These are phyloP conservation scores for Barnettozyma sp. DNA, from an alignment of 805 yeast genomes.

Conservation along the genomic window DNA sequence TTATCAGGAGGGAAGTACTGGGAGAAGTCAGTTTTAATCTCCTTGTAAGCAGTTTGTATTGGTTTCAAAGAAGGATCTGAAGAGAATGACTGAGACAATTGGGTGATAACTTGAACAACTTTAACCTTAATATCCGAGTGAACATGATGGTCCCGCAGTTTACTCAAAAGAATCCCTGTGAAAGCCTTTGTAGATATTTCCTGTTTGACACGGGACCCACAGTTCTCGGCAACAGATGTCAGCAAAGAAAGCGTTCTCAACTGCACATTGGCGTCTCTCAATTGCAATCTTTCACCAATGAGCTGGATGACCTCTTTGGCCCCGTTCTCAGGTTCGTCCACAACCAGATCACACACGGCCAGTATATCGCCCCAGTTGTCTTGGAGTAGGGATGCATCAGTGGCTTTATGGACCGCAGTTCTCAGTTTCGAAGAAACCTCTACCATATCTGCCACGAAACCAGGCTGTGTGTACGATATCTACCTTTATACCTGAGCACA, in stretches of 20 bases:
- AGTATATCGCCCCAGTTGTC: constrained; percentile 66
- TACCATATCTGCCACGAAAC: too few species aligned
- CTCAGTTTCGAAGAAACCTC: not conserved
- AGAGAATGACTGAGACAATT: constrained; percentile 57
- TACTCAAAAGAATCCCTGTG: constrained; percentile 38
- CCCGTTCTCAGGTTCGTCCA: constrained; percentile 53
- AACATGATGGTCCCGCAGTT: constrained; percentile 46
- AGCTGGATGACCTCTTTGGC: constrained; percentile 36
- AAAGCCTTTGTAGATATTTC: constrained; percentile 54
- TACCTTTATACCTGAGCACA: too few species aligned
- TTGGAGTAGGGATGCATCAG: constrained; percentile 51
- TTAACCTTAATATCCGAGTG: constrained; percentile 63
- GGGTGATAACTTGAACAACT: constrained; percentile 60
- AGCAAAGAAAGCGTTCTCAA: constrained; percentile 49
- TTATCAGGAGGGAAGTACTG: constrained; percentile 40
- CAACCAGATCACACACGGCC: constrained; percentile 61
- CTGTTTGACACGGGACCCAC: constrained; percentile 62
- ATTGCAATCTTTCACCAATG: constrained; percentile 41
- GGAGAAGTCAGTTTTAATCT: constrained; percentile 39
- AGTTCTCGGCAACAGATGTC: constrained; percentile 64
- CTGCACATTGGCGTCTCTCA: constrained; percentile 58
- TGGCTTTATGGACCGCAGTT: constrained; percentile 37
- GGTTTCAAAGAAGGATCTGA: constrained; percentile 71
- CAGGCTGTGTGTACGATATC: too few species aligned
- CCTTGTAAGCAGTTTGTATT: constrained; percentile 53